A percentile compares a stretch with the other conserved stretches of the same genome.
These are phyloP conservation scores for Diaporthe helianthi DNA, from an alignment of 2,329 filamentous ascomycete genomes.

Conservation along the genomic window DNA sequence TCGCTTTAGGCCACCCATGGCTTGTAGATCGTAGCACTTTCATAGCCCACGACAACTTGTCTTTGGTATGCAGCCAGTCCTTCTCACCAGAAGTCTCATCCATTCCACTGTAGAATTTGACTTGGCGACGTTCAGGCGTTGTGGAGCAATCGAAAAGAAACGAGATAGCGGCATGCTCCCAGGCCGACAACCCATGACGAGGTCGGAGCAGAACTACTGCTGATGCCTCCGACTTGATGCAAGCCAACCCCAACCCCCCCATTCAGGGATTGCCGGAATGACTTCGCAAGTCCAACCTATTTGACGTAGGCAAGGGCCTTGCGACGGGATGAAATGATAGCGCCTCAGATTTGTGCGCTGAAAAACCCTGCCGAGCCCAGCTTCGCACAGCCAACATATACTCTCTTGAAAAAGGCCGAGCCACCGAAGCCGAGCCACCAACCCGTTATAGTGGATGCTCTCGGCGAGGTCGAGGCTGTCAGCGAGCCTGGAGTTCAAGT, in stretches of 20 bases:
- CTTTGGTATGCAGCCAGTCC: neutral
- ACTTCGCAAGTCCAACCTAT: no score
- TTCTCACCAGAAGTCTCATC: neutral
- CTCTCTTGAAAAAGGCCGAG: neutral
- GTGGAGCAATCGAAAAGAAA: neutral
- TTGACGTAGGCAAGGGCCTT: neutral
- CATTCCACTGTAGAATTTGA: neutral
- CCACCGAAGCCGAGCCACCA: neutral
- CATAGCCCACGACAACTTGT: no score
- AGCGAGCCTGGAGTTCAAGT: neutral
- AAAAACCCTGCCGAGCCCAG: neutral
- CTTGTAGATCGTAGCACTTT: neutral
- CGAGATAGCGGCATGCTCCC: neutral
- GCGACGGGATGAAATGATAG: neutral
- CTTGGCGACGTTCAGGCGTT: neutral
- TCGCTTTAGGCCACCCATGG: neutral
- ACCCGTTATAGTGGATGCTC: neutral
- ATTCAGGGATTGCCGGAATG: neutral
- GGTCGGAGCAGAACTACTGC: conserved; percentile 17
- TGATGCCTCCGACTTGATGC: neutral
- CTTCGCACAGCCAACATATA: neutral
- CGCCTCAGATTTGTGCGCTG: neutral
- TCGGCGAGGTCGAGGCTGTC: neutral
- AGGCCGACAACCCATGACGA: neutral
- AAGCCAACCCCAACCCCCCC: neutral